Conservation (phyloP, 2,329 filamentous ascomycete genomes). For the Corynespora cassiicola region DNA sequence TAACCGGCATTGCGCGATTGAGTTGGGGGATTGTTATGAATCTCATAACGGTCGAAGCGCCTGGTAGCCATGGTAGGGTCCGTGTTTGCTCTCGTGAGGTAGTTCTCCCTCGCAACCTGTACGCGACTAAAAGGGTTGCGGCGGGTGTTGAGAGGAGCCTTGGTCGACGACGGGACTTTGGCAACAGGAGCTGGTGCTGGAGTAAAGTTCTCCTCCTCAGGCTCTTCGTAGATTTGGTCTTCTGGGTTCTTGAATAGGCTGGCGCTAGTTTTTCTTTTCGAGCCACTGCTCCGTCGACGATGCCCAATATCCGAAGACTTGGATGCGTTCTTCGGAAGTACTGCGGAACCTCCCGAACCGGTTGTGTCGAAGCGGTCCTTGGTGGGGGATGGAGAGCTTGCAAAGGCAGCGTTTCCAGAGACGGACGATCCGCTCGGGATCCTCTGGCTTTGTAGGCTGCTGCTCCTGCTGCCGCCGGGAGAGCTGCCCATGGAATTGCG, state of each 20-base stretch:
- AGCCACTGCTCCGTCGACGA: conserved; percentile 66
- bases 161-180: conserved; percentile 38
- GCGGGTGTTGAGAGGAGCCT: conserved; percentile 59
- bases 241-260: conserved; percentile 72
- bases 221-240: conserved; percentile 90
- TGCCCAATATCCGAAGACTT: conserved; percentile 36
- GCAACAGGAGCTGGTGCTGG: conserved; percentile 29
- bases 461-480: conserved; percentile 37
- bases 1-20: conserved; percentile 85
- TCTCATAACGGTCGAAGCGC: conserved; percentile 67
- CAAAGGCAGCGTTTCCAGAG: conserved; percentile 21
- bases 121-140: conserved; percentile 71
- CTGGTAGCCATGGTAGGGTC: conserved; percentile 54
- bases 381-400: conserved; percentile 28
- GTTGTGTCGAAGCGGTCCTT: conserved; percentile 23
- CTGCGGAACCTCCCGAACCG: conserved; percentile 36
- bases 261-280: conserved; percentile 74
- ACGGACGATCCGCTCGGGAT: conserved; percentile 37
- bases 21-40: conserved; percentile 81
- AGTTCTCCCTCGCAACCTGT: conserved; percentile 58
- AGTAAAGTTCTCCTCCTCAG: conserved; percentile 62
- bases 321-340: conserved; percentile 39
- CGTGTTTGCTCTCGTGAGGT: conserved; percentile 51
- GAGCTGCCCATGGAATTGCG: conserved; percentile 45
- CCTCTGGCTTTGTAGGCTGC: conserved; percentile 47